Conservation (phyloP, 2,329 filamentous ascomycete genomes). For the Microdochium trichocladiopsis region DNA sequence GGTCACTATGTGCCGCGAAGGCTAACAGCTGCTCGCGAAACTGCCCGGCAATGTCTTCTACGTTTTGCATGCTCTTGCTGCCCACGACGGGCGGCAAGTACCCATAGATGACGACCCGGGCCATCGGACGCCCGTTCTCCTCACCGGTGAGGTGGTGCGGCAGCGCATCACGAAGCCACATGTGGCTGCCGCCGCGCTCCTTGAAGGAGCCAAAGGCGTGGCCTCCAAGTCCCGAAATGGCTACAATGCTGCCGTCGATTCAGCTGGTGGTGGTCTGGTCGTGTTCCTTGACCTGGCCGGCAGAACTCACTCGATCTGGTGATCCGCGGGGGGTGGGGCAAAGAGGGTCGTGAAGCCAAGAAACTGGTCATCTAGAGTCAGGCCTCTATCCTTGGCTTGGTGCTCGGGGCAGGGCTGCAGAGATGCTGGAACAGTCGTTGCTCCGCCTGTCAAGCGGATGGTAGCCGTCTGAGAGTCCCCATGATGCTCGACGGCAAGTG, state of each 20-base stretch:
- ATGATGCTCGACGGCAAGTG: neutral
- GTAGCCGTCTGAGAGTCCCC: neutral
- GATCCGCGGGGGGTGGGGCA: neutral
- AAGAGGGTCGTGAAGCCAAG: neutral
- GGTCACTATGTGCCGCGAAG: neutral
- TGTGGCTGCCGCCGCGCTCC: constrained; percentile 10
- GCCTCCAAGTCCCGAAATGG: constrained; percentile 11
- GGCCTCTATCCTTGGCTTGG: neutral
- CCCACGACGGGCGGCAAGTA: constrained; percentile 11
- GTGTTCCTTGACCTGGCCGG: neutral
- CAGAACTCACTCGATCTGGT: neutral
- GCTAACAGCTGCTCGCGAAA: constrained; percentile 2
- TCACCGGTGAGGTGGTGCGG: constrained; percentile 8
- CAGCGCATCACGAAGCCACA: constrained; percentile 21
- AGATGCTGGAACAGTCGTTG: neutral
- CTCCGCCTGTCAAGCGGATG: neutral
- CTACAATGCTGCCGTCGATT: neutral
- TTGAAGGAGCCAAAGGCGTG: constrained; percentile 23
- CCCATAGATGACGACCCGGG: constrained; percentile 17
- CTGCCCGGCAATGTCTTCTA: constrained; percentile 7
- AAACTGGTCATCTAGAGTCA: neutral
- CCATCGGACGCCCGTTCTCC: neutral
- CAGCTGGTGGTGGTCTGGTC: neutral
- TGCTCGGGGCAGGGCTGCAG: neutral
- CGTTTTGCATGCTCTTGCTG: constrained; percentile 10